Evolutionary conservation across 176 grass and related monocot genomes (phyloP).

Genomic region (Musa schizocarpa): DNA sequence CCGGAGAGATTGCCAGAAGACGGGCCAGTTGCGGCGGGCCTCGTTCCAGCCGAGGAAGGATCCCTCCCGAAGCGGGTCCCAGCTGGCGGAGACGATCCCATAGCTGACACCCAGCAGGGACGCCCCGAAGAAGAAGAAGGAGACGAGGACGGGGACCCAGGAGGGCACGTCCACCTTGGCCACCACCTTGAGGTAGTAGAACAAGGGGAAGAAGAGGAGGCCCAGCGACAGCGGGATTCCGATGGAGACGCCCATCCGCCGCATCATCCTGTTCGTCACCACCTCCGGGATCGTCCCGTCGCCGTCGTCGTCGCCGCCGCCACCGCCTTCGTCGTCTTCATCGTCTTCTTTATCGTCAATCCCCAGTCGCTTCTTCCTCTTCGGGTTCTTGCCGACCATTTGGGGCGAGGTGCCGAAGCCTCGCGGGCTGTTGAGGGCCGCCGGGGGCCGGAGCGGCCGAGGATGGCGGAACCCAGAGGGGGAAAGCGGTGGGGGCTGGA

Average conservation of each 20-base stretch:
- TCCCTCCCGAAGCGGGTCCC: slow-evolving; percentile 72
- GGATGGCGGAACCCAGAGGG: not conserved
- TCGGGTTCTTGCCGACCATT: not conserved
- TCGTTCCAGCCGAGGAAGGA: slow-evolving; percentile 86
- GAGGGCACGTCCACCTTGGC: slow-evolving; percentile 47
- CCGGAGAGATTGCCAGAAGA: slow-evolving; percentile 80
- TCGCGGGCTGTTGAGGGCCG: slow-evolving; percentile 15
- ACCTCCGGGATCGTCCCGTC: slow-evolving; percentile 22
- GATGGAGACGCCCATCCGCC: slow-evolving; percentile 25
- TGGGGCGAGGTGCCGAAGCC: slow-evolving; percentile 20
- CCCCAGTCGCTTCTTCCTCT: not conserved
- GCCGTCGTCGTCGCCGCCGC: slow-evolving; percentile 4
- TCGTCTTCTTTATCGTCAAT: slow-evolving; percentile 3
- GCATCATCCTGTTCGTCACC: slow-evolving; percentile 47
- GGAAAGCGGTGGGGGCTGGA: slow-evolving; percentile 9
- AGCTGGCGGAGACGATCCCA: slow-evolving; percentile 92
- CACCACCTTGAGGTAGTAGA: slow-evolving; percentile 89
- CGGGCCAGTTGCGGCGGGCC: slow-evolving; percentile 82
- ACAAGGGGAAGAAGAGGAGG: slow-evolving; percentile 72
- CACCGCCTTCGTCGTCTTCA: not conserved
- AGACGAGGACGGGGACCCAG: slow-evolving; percentile 40
- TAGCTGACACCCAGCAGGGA: slow-evolving; percentile 55
- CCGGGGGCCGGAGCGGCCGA: slow-evolving; percentile 6
- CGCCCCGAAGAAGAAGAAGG: slow-evolving; percentile 42
- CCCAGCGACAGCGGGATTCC: slow-evolving; percentile 46